A percentile compares a stretch with the other conserved stretches of the same genome.
These are phyloP conservation scores for Dunaliella salina DNA, from an alignment of 163 green algal species.

Conservation along the genomic window DNA sequence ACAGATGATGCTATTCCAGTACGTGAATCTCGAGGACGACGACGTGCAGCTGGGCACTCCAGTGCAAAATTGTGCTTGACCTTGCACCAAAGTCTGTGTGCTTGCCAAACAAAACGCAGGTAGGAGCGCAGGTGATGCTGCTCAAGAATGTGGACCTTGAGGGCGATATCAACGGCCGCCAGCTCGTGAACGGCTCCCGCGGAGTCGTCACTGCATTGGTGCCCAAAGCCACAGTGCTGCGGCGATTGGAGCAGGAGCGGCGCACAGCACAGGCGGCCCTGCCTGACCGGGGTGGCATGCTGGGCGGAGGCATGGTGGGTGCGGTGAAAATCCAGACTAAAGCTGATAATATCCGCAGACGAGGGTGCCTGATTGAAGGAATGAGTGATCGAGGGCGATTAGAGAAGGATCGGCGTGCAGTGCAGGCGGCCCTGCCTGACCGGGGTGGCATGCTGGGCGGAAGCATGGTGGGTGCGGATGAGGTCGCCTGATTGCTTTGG, in stretches of 20 bases:
- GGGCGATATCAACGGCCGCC: conserved; percentile 13
- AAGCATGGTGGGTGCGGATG: neutral
- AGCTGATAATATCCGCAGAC: neutral
- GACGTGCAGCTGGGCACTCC: too few species aligned
- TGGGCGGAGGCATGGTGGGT: neutral
- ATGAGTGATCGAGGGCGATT: too few species aligned
- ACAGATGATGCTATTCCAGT: too few species aligned
- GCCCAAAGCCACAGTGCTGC: neutral
- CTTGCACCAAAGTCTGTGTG: too few species aligned
- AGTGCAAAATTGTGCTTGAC: too few species aligned
- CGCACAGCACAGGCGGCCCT: neutral
- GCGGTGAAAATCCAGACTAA: neutral
- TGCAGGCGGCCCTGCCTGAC: too few species aligned
- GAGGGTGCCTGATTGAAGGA: too few species aligned
- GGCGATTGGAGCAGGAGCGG: conserved; percentile 8
- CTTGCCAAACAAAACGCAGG: conserved; percentile 17
- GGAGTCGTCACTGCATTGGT: conserved; percentile 32
- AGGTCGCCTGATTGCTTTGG: too few species aligned
- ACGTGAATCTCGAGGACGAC: too few species aligned
- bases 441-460: neutral
- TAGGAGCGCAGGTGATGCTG: conserved; percentile 64
- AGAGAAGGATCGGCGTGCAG: too few species aligned
- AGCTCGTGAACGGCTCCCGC: conserved; percentile 62
- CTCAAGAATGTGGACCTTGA: conserved; percentile 56
- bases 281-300: neutral